A percentile compares a stretch with the other conserved stretches of the same genome.
These are phyloP conservation scores for Lactifluus volemus DNA, from an alignment of 768 basidiomycete genomes.

Conservation along the genomic window DNA sequence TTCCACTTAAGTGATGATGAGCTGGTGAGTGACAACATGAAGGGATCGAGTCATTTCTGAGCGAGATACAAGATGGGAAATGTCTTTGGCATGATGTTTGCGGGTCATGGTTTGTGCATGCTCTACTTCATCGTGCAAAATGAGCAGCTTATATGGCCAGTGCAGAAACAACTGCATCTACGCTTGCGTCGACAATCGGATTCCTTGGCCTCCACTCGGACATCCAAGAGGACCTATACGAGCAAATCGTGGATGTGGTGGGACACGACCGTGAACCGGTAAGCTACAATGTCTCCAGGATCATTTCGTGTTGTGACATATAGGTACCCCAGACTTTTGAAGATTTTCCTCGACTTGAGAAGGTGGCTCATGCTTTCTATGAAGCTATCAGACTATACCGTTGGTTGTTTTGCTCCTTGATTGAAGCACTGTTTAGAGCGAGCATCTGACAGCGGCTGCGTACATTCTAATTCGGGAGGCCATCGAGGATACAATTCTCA, in stretches of 20 bases:
- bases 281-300: background rate
- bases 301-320: background rate
- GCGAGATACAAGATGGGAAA: conserved; percentile 12
- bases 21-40: conserved; percentile 6
- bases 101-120: conserved; percentile 17
- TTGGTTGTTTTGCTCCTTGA: conserved; percentile 14
- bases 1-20: conserved; percentile 6
- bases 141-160: too few species aligned
- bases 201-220: conserved; percentile 25
- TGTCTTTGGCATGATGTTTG: conserved; percentile 19
- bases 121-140: background rate
- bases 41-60: background rate
- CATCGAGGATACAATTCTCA: conserved; percentile 23
- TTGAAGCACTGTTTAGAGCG: background rate
- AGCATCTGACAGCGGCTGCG: conserved; percentile 23
- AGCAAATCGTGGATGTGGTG: conserved; percentile 26
- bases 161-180: conserved; percentile 30
- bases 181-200: conserved; percentile 28
- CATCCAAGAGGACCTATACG: conserved; percentile 28
- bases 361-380: conserved; percentile 25
- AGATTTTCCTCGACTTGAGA: conserved; percentile 26
- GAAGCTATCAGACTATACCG: conserved; percentile 31
- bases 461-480: conserved; percentile 26
- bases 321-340: conserved; percentile 14
- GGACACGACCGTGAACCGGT: conserved; percentile 15